phyloP scores from a whole-genome alignment of 768 basidiomycete species.

The Aureoboletus auriporus region DNA sequence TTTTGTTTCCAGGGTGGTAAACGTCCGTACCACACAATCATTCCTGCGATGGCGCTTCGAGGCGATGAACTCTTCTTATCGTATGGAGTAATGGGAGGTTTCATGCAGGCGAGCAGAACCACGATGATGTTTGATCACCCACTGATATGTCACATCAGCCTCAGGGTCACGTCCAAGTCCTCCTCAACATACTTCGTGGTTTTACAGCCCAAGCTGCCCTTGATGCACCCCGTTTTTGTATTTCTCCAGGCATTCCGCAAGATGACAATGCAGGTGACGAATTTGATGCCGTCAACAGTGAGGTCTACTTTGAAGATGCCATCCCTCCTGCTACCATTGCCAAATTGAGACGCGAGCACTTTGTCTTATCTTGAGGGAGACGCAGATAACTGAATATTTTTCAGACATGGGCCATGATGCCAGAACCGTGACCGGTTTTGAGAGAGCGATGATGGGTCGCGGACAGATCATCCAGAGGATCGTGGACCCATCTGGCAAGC shows the following conservation, averaged over 20 bases:
- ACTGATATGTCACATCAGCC: conserved; percentile 45
- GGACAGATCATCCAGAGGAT: conserved; percentile 90
- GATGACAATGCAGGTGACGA: conserved; percentile 41
- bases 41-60: conserved; percentile 80
- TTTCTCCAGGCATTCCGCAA: conserved; percentile 78
- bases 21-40: conserved; percentile 90
- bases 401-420: conserved; percentile 90
- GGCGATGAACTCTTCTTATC: conserved; percentile 81
- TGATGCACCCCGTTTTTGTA: conserved; percentile 95
- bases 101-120: conserved; percentile 62
- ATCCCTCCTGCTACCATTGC: conserved; percentile 59
- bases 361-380: not conserved
- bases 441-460: conserved; percentile 66
- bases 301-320: conserved; percentile 87
- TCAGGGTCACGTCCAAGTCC: conserved; percentile 93
- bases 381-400: conserved; percentile 1
- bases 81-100: conserved; percentile 91
- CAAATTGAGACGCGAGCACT: conserved; percentile 58
- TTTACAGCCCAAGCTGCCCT: conserved; percentile 86
- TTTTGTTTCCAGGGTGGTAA: conserved; percentile 61
- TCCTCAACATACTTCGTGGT: conserved; percentile 86
- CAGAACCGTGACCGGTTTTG: conserved; percentile 55
- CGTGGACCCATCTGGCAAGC: conserved; percentile 55
- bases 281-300: conserved; percentile 67
- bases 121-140: not conserved